Evolutionary conservation across 2,329 filamentous ascomycete species (phyloP).

Genomic region (Fusarium pininemorale): DNA sequence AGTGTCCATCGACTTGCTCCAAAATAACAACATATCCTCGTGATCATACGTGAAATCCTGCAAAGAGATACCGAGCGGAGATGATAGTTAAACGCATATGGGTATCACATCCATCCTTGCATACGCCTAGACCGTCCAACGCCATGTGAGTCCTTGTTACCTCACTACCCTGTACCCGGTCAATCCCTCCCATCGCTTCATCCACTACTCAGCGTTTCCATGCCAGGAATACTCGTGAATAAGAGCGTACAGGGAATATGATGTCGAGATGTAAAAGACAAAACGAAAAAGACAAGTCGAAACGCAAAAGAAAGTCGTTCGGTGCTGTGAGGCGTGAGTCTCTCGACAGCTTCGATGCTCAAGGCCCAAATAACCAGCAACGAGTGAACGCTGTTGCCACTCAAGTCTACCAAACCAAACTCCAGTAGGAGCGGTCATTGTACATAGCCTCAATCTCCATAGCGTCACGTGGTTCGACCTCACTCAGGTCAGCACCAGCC

Average conservation of each 20-base stretch:
- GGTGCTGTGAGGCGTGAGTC: neutral
- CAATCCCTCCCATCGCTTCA: no score
- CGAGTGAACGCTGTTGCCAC: neutral
- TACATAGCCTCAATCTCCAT: neutral
- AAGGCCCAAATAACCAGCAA: neutral
- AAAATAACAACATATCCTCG: no score
- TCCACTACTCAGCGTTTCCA: neutral
- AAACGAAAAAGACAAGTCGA: neutral
- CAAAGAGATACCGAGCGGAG: neutral
- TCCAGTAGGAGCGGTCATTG: neutral
- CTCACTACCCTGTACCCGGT: neutral
- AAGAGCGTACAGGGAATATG: neutral
- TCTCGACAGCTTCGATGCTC: no score
- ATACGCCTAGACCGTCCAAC: neutral
- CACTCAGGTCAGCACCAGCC: neutral
- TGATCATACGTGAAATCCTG: neutral
- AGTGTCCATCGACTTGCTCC: neutral
- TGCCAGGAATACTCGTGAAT: neutral
- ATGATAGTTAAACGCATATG: neutral
- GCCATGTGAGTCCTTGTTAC: neutral
- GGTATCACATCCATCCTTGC: neutral
- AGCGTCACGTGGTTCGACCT: neutral
- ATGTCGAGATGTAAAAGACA: neutral
- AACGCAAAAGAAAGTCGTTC: neutral
- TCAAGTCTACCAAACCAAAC: no score